Evolutionary conservation across 805 yeast genomes (phyloP).

Genomic region (Lipomyces starkeyi): DNA sequence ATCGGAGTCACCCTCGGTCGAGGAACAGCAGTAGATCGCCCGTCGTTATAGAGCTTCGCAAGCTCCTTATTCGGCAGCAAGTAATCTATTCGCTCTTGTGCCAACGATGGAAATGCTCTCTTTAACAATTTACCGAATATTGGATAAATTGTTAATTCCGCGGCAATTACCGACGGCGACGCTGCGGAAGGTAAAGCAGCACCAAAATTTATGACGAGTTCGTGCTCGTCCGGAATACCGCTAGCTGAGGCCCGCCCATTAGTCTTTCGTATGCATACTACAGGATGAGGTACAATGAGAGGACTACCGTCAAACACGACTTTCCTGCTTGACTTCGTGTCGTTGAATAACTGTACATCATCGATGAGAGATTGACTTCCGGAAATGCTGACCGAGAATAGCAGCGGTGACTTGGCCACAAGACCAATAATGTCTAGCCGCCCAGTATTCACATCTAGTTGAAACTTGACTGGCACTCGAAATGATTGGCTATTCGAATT

Average conservation of each 20-base stretch:
- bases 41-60: slow-evolving; percentile 15
- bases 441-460: slow-evolving; percentile 7
- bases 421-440: slow-evolving; percentile 16
- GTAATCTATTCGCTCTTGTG: slow-evolving; percentile 12
- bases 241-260: not conserved
- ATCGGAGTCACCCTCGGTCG: slow-evolving; percentile 17
- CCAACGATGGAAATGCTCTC: slow-evolving; percentile 28
- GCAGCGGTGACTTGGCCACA: slow-evolving; percentile 5
- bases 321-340: slow-evolving; percentile 8
- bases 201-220: slow-evolving; percentile 29
- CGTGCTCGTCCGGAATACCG: not conserved
- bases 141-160: slow-evolving; percentile 25
- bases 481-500: not conserved
- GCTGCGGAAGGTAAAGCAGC: slow-evolving; percentile 22
- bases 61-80: slow-evolving; percentile 23
- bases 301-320: slow-evolving; percentile 23
- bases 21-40: not conserved
- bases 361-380: slow-evolving; percentile 5
- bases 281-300: slow-evolving; percentile 19
- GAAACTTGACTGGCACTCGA: slow-evolving; percentile 21
- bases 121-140: slow-evolving; percentile 23
- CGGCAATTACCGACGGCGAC: slow-evolving; percentile 22
- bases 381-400: slow-evolving; percentile 7
- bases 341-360: slow-evolving; percentile 20
- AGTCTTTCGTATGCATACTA: slow-evolving; percentile 12